These are phyloP conservation scores for Colletotrichum filicis DNA, from an alignment of 2,329 filamentous ascomycete genomes.

Conservation along the genomic window DNA sequence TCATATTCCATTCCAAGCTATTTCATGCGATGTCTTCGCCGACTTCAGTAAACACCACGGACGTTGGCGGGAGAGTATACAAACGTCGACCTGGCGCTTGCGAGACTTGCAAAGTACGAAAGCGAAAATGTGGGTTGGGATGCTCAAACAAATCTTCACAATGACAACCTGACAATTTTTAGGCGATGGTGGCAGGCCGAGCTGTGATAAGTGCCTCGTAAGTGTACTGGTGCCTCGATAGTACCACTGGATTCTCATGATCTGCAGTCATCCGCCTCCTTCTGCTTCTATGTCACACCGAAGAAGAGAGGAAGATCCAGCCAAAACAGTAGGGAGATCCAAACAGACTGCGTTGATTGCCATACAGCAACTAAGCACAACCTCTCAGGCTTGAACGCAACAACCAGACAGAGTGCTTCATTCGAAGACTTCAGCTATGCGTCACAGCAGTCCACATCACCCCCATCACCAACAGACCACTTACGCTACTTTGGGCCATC, in stretches of 20 bases:
- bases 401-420: not conserved
- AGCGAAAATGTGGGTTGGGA: constrained; percentile 6
- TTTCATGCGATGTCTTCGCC: constrained; percentile 8
- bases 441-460: not conserved
- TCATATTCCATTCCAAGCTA: not conserved
- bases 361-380: not conserved
- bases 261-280: not conserved
- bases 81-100: constrained; percentile 23
- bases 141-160: not conserved
- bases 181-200: constrained; percentile 22
- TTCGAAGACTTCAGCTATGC: not conserved
- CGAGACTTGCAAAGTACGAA: constrained; percentile 15
- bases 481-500: no score
- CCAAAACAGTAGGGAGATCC: not conserved
- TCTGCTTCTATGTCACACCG: constrained; percentile 10
- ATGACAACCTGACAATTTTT: not conserved
- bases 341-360: not conserved
- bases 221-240: not conserved
- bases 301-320: constrained; percentile 17
- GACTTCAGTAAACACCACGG: not conserved
- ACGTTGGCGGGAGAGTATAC: not conserved
- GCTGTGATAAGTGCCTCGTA: constrained; percentile 20
- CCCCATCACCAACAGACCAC: not conserved
- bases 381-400: not conserved
- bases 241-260: not conserved